phyloP scores from a whole-genome alignment of 2,329 filamentous ascomycete species.

The Aspergillus udagawae region DNA sequence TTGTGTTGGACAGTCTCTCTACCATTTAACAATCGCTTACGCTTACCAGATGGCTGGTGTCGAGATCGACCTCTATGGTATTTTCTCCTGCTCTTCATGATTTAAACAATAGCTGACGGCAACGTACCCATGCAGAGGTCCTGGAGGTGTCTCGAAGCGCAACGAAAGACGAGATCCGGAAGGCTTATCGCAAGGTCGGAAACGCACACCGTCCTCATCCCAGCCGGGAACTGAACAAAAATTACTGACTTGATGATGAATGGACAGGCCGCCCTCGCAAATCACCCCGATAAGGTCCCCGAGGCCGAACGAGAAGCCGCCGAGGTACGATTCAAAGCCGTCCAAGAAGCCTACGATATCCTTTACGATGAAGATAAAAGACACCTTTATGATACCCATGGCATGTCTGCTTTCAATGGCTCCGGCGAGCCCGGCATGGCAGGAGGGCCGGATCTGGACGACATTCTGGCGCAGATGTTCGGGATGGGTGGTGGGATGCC shows the following conservation, averaged over 20 bases:
- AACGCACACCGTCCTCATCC: background rate
- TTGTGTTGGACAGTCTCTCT: background rate
- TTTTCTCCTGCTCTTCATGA: constrained; percentile 14
- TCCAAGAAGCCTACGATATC: constrained; percentile 95
- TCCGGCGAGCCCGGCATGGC: constrained; percentile 61
- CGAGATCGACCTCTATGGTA: constrained; percentile 61
- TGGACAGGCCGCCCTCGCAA: constrained; percentile 71
- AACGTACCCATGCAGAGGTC: constrained; percentile 55
- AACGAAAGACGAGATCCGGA: constrained; percentile 79
- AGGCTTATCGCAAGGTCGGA: constrained; percentile 87
- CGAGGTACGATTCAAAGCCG: constrained; percentile 86
- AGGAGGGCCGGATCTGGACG: constrained; percentile 73
- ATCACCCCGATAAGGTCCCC: constrained; percentile 93
- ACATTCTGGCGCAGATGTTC: constrained; percentile 92
- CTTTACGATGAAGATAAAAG: constrained; percentile 94
- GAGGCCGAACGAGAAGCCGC: constrained; percentile 79
- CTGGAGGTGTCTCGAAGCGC: constrained; percentile 71
- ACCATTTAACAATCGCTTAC: constrained; percentile 16
- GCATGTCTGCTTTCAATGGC: constrained; percentile 92
- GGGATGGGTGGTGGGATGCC: constrained; percentile 39
- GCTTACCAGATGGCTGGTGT: constrained; percentile 28
- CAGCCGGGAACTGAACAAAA: background rate
- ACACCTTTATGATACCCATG: constrained; percentile 84
- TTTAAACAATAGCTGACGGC: constrained; percentile 2
- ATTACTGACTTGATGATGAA: background rate